Evolutionary conservation across 352 stramenopile species (phyloP).

Genomic region (Phytophthora citrophthora): DNA sequence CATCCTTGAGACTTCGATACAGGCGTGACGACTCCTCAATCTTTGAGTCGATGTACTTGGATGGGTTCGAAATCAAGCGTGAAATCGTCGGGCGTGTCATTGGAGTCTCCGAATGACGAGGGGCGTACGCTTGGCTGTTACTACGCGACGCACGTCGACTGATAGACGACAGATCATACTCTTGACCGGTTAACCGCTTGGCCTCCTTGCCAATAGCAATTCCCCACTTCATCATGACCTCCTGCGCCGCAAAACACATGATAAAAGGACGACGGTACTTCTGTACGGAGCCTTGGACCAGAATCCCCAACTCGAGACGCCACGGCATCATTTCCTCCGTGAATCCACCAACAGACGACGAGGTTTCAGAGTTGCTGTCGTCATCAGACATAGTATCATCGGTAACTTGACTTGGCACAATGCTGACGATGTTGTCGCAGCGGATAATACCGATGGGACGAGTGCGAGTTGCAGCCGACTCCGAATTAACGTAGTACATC

Average conservation of each 20-base stretch:
- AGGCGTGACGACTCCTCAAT: conserved; percentile 54
- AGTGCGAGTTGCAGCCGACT: conserved; percentile 58
- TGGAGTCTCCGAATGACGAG: conserved; percentile 60
- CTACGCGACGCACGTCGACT: conserved; percentile 63
- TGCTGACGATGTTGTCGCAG: conserved; percentile 84
- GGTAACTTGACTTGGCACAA: conserved; percentile 71
- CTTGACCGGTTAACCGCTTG: conserved; percentile 79
- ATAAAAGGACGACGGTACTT: conserved; percentile 83
- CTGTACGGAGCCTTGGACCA: conserved; percentile 57
- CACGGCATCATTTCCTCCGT: conserved; percentile 74
- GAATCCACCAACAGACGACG: conserved; percentile 24
- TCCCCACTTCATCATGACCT: conserved; percentile 91
- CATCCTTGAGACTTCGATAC: conserved; percentile 81
- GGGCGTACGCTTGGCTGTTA: conserved; percentile 64
- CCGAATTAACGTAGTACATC: conserved; percentile 74
- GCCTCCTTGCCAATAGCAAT: conserved; percentile 77
- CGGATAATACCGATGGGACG: conserved; percentile 82
- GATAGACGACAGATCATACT: conserved; percentile 84
- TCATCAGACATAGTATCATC: conserved; percentile 26
- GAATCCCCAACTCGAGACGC: conserved; percentile 74
- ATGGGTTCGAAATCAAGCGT: conserved; percentile 76
- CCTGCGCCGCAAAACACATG: conserved; percentile 76
- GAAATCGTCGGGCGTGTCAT: conserved; percentile 67
- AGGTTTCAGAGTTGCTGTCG: conserved; percentile 21
- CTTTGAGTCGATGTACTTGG: conserved; percentile 76